A percentile compares a stretch with the other conserved stretches of the same genome.
Conservation (phyloP, 2,329 filamentous ascomycete species). For the Plectosphaerella plurivora region DNA sequence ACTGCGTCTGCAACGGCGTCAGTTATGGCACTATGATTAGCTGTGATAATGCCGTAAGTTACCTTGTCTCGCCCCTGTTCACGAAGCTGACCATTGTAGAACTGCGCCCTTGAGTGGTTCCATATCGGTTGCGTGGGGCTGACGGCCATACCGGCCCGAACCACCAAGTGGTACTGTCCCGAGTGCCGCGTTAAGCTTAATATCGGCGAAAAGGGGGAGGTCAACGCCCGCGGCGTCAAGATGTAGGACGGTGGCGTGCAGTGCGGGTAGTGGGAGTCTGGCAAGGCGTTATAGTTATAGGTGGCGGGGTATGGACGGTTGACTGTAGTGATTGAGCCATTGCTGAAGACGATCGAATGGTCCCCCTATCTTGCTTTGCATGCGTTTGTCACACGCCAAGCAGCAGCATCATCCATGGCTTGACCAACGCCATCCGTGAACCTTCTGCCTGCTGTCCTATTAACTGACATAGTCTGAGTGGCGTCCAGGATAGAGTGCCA, state of each 20-base stretch:
- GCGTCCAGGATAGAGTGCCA: too few relatives aligned
- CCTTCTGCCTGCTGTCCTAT: too few relatives aligned
- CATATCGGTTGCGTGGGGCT: slow-evolving; percentile 74
- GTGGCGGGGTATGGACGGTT: too few relatives aligned
- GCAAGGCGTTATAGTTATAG: too few relatives aligned
- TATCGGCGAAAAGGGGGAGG: slow-evolving; percentile 60
- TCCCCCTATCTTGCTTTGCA: too few relatives aligned
- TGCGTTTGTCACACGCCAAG: too few relatives aligned
- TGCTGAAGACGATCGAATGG: too few relatives aligned
- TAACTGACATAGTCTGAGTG: too few relatives aligned
- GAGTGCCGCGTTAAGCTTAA: slow-evolving; percentile 63
- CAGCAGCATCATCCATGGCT: too few relatives aligned
- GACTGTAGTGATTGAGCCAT: too few relatives aligned
- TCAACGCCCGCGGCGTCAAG: slow-evolving; percentile 53
- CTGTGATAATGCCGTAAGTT: slow-evolving; percentile 72
- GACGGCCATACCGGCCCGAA: slow-evolving; percentile 61
- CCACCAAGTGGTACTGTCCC: slow-evolving; percentile 82
- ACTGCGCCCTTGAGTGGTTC: slow-evolving; percentile 83
- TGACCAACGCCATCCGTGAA: too few relatives aligned
- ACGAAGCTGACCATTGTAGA: slow-evolving; percentile 24
- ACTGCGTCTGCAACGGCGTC: slow-evolving; percentile 75
- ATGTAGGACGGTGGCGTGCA: slow-evolving; percentile 21
- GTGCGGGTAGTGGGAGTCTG: too few relatives aligned
- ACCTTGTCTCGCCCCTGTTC: slow-evolving; percentile 6
- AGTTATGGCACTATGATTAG: slow-evolving; percentile 81